These are phyloP conservation scores for Scheffersomyces titani DNA, from an alignment of 1,139 yeast genomes.

Conservation along the genomic window DNA sequence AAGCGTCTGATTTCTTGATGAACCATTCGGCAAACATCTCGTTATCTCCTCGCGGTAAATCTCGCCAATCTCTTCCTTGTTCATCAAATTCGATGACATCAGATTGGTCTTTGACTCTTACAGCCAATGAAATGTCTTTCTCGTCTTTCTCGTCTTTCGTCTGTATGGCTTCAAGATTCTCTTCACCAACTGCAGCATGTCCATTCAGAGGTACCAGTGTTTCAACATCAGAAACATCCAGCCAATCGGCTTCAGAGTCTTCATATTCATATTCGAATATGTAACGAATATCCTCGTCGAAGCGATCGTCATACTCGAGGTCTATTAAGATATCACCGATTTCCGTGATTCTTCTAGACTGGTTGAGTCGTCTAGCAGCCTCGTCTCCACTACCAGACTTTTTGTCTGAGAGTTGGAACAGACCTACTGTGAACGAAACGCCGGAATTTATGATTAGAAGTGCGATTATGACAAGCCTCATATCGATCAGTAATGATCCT, in stretches of 20 bases:
- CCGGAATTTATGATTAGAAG: slow-evolving; percentile 29
- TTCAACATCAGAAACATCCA: slow-evolving; percentile 24
- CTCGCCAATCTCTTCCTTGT: slow-evolving; percentile 69
- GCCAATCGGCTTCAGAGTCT: slow-evolving; percentile 32
- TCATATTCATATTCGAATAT: slow-evolving; percentile 65
- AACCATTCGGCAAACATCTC: slow-evolving; percentile 22
- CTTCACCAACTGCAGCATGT: slow-evolving; percentile 7
- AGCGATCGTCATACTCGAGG: slow-evolving; percentile 64
- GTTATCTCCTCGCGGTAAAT: slow-evolving; percentile 61
- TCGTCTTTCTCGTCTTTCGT: slow-evolving; percentile 6
- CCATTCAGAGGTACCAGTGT: slow-evolving; percentile 3
- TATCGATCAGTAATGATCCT: slow-evolving; percentile 55
- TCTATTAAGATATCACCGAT: slow-evolving; percentile 57
- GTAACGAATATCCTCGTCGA: slow-evolving; percentile 72
- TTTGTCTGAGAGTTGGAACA: slow-evolving; percentile 6
- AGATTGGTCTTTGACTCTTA: slow-evolving; percentile 25
- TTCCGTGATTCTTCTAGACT: slow-evolving; percentile 32
- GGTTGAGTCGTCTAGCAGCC: slow-evolving; percentile 21
- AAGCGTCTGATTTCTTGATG: slow-evolving; percentile 16
- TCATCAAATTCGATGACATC: slow-evolving; percentile 52
- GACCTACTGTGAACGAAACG: slow-evolving; percentile 19
- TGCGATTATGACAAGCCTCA: slow-evolving; percentile 39
- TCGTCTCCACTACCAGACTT: slow-evolving; percentile 15
- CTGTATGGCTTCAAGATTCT: slow-evolving; percentile 8
- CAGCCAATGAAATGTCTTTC: slow-evolving; percentile 27